A percentile compares a stretch with the other conserved stretches of the same genome.
These are phyloP conservation scores for Xylariaceae sp. DNA, from an alignment of 2,329 filamentous ascomycete genomes.

Conservation along the genomic window DNA sequence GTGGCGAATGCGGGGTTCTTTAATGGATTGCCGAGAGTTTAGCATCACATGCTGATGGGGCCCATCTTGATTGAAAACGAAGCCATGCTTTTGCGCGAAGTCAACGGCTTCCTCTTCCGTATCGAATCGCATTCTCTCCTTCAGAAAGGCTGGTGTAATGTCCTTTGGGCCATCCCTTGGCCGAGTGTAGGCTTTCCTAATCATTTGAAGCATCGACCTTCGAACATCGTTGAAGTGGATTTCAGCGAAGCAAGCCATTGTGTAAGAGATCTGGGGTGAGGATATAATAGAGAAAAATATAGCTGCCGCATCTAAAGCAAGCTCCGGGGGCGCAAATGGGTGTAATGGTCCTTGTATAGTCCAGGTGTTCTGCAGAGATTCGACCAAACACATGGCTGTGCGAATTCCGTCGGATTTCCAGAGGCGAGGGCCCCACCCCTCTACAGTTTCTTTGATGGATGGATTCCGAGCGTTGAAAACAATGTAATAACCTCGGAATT, in stretches of 20 bases:
- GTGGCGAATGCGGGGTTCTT: slow-evolving; percentile 50
- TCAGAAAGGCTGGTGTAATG: slow-evolving; percentile 53
- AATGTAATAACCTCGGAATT: slow-evolving; percentile 63
- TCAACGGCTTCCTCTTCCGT: slow-evolving; percentile 61
- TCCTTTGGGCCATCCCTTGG: slow-evolving; percentile 56
- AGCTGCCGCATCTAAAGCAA: slow-evolving; percentile 47
- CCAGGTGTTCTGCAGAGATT: slow-evolving; percentile 56
- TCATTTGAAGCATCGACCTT: slow-evolving; percentile 52
- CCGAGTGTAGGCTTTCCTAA: slow-evolving; percentile 53
- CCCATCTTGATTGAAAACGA: slow-evolving; percentile 46
- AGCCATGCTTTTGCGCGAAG: slow-evolving; percentile 57
- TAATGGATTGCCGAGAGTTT: slow-evolving; percentile 41
- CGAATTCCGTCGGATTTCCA: slow-evolving; percentile 58
- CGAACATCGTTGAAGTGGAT: slow-evolving; percentile 62
- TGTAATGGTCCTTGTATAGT: slow-evolving; percentile 55
- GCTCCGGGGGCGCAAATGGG: slow-evolving; percentile 44
- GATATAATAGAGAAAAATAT: slow-evolving; percentile 59
- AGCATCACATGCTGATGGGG: slow-evolving; percentile 42
- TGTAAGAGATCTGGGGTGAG: slow-evolving; percentile 56
- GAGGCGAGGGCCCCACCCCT: slow-evolving; percentile 52
- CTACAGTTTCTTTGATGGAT: slow-evolving; percentile 51
- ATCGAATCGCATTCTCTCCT: slow-evolving; percentile 62
- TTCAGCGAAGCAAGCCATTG: slow-evolving; percentile 66
- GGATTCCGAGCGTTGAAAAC: slow-evolving; percentile 58
- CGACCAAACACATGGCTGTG: slow-evolving; percentile 57